These are phyloP conservation scores for Coniochaeta sp. DNA, from an alignment of 2,329 filamentous ascomycete genomes.

Conservation along the genomic window DNA sequence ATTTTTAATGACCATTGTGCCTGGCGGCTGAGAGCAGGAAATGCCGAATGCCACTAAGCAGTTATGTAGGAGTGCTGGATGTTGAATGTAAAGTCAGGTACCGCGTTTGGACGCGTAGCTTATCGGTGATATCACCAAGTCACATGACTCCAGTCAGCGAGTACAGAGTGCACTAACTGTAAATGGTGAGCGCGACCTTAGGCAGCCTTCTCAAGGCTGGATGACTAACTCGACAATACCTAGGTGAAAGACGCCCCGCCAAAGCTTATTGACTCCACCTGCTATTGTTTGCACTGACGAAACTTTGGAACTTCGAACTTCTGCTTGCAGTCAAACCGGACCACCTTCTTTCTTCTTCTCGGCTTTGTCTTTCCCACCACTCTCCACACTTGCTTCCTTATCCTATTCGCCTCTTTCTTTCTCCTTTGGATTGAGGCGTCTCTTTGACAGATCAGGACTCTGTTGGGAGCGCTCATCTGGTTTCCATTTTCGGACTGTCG, in stretches of 20 bases:
- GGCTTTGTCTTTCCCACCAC: background rate
- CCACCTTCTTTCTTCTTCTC: background rate
- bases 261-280: background rate
- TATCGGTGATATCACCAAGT: conserved; percentile 10
- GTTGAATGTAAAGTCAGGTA: too few relatives aligned
- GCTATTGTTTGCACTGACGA: conserved; percentile 4
- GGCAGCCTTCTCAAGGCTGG: background rate
- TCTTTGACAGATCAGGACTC: background rate
- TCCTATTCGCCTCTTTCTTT: background rate
- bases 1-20: background rate
- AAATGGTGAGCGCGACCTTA: background rate
- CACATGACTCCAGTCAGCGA: conserved; percentile 16
- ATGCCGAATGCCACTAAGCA: background rate
- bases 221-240: too few relatives aligned
- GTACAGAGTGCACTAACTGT: background rate
- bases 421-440: background rate
- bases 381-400: background rate
- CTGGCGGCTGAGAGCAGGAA: background rate
- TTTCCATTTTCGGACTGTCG: background rate
- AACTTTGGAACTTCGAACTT: conserved; percentile 1
- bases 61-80: background rate
- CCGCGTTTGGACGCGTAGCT: background rate
- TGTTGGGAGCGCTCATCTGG: background rate
- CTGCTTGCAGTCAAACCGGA: background rate
- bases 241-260: background rate